Base-by-base conservation (phyloP, 2,329 filamentous ascomycete species). In the Clarireedia homoeocarpa region DNA sequence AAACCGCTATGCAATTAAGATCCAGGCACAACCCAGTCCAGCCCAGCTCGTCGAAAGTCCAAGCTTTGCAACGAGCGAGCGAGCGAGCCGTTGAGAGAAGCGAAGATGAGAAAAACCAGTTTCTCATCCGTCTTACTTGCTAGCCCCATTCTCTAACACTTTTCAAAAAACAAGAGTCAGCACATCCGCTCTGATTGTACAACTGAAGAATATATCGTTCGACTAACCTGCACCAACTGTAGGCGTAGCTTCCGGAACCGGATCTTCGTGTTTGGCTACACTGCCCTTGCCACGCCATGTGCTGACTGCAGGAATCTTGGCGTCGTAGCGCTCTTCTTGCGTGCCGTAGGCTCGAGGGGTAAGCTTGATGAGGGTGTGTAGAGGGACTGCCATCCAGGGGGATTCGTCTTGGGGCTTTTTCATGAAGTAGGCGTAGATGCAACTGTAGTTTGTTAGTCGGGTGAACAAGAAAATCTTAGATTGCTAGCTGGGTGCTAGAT, bases 371-470 rank as follows among this genome's bases (percentile, higher is more conserved):
- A 99, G 78, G 7, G 90, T 96, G 71, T 99, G 94, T 59, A 99
- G 78, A 6, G 94, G 94, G 7, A 99, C 94, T 67, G 96, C 92
- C 88, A 97, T 96, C 94, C 94, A 99, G 0, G 94, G 94, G 63
- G 88, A 94, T 73, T 89, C 83, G 65, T 91, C 85, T 72, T 97
- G 94, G 54, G 90, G 86, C 67, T 94, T 90, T 67, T 97, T 95
- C 88, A 96, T 96, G 72, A 97, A 99, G 73, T 99, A 99, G 30
- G 94, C 90, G 69, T 97, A 99, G 66, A 99, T 96, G 76, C 94
- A 99, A 58, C 94, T 49, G 47, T 40, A 26, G 42, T 45, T 45
- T 20, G n/a, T 45, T 26, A 23, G 42, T 5, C 6, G 20, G 20
- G n/a, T 12, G 42, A 20, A 45, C 20, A 7, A 14, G n/a, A 20